phyloP scores from a whole-genome alignment of 805 yeast genomes.

The Yamadazyma sp. region DNA sequence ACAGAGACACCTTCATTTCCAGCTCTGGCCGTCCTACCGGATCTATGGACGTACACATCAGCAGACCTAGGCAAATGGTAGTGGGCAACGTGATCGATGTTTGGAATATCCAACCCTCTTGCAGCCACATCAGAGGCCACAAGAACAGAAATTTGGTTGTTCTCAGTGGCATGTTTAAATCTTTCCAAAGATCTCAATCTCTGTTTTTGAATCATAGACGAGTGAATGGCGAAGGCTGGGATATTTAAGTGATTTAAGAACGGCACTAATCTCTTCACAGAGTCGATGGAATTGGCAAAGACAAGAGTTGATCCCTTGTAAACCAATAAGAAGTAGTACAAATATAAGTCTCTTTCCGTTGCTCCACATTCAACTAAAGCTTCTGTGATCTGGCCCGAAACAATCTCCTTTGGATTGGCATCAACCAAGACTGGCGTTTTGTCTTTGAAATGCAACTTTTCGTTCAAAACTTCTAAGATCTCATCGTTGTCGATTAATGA shows the following conservation, averaged over 20 bases:
- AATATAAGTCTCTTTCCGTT: constrained; percentile 82
- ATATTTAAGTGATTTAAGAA: constrained; percentile 68
- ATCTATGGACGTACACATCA: constrained; percentile 90
- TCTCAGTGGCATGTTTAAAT: constrained; percentile 55
- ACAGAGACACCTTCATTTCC: constrained; percentile 93
- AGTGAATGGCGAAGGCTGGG: constrained; percentile 77
- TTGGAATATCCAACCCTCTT: constrained; percentile 91
- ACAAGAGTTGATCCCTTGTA: constrained; percentile 89
- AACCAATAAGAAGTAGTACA: constrained; percentile 81
- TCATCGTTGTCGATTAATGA: constrained; percentile 49
- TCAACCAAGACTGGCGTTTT: constrained; percentile 71
- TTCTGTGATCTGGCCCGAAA: constrained; percentile 75
- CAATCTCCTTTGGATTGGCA: constrained; percentile 80
- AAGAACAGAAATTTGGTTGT: constrained; percentile 59
- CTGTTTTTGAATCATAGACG: constrained; percentile 93
- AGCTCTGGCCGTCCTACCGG: constrained; percentile 99
- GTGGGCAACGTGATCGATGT: constrained; percentile 90
- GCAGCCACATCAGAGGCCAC: constrained; percentile 98
- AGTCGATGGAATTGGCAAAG: constrained; percentile 93
- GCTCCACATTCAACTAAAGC: constrained; percentile 90
- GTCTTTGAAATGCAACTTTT: constrained; percentile 69
- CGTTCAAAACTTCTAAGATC: constrained; percentile 62
- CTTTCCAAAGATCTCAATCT: constrained; percentile 82
- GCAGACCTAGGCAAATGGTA: constrained; percentile 94
- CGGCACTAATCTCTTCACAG: constrained; percentile 83